Evolutionary conservation across 2,329 filamentous ascomycete genomes (phyloP).

Genomic region (Talaromyces pinophilus): DNA sequence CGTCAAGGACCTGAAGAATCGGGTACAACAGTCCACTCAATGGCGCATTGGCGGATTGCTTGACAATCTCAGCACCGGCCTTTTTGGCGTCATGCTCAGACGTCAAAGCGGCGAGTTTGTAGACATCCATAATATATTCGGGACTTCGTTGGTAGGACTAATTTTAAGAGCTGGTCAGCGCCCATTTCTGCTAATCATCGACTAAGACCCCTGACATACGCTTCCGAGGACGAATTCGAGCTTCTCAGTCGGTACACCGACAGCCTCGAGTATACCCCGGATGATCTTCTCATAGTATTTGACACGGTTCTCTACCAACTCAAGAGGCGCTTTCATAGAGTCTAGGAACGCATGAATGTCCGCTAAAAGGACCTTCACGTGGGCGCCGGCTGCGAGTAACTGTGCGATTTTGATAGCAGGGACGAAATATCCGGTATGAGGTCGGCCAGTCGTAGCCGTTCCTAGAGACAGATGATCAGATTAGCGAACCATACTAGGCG

Average conservation of each 20-base stretch:
- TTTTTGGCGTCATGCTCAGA: slow-evolving; percentile 72
- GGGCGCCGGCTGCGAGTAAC: slow-evolving; percentile 70
- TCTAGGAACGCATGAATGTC: slow-evolving; percentile 62
- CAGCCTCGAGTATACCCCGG: slow-evolving; percentile 70
- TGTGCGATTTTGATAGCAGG: slow-evolving; percentile 88
- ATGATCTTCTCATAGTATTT: slow-evolving; percentile 82
- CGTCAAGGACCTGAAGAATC: slow-evolving; percentile 86
- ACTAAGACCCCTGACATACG: slow-evolving; percentile 1
- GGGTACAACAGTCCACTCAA: slow-evolving; percentile 78
- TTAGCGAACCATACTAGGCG: neutral
- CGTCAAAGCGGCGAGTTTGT: slow-evolving; percentile 69
- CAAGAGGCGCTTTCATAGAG: slow-evolving; percentile 73
- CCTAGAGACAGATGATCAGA: slow-evolving; percentile 20
- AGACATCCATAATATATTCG: slow-evolving; percentile 85
- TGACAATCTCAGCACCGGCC: slow-evolving; percentile 90
- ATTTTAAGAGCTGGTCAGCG: neutral
- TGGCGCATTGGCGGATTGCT: slow-evolving; percentile 77
- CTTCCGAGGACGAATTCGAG: slow-evolving; percentile 83
- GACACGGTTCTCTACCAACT: slow-evolving; percentile 78
- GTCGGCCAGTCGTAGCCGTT: slow-evolving; percentile 80
- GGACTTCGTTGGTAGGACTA: slow-evolving; percentile 66
- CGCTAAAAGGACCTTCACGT: slow-evolving; percentile 19
- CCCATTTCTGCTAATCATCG: neutral
- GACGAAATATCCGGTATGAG: slow-evolving; percentile 87
- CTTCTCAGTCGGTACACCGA: slow-evolving; percentile 75